Evolutionary conservation across 2,329 filamentous ascomycete species (phyloP).

Genomic region (Elsinoe perseae): DNA sequence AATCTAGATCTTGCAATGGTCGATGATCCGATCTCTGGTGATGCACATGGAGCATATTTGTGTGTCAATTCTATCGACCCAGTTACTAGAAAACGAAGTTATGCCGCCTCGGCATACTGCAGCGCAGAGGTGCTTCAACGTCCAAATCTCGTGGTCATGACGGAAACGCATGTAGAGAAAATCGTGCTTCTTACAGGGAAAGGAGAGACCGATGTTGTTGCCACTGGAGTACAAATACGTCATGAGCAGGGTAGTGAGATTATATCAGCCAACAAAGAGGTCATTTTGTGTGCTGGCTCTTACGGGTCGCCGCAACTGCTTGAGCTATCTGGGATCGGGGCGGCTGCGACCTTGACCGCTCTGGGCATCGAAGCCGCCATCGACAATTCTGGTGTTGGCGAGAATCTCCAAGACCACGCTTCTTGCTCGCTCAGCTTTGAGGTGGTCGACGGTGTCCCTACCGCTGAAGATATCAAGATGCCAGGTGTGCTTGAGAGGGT

Average conservation of each 20-base stretch:
- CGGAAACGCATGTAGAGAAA: constrained; percentile 20
- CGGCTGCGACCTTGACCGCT: constrained; percentile 29
- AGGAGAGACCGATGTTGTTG: neutral
- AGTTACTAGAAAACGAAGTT: constrained; percentile 22
- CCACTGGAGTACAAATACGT: neutral
- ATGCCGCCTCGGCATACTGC: constrained; percentile 10
- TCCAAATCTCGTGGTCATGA: neutral
- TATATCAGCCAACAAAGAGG: constrained; percentile 34
- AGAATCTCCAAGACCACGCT: constrained; percentile 44
- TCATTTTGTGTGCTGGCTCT: constrained; percentile 53
- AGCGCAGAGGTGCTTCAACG: neutral
- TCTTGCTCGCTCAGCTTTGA: constrained; percentile 21
- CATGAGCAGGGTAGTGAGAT: neutral
- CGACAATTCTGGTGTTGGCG: constrained; percentile 38
- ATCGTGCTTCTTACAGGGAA: neutral
- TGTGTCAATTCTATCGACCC: constrained; percentile 13
- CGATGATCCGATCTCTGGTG: constrained; percentile 17
- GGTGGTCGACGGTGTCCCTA: constrained; percentile 20
- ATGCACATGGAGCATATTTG: neutral
- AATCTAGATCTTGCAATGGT: constrained; percentile 17
- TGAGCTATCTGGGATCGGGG: constrained; percentile 53
- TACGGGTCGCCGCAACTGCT: constrained; percentile 50
- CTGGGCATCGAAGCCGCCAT: constrained; percentile 35
- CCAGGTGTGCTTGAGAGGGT: neutral
- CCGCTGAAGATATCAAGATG: constrained; percentile 7